These are phyloP conservation scores for Adiantum capillusveneris DNA, from an alignment of 75 land plant species.

Conservation along the genomic window DNA sequence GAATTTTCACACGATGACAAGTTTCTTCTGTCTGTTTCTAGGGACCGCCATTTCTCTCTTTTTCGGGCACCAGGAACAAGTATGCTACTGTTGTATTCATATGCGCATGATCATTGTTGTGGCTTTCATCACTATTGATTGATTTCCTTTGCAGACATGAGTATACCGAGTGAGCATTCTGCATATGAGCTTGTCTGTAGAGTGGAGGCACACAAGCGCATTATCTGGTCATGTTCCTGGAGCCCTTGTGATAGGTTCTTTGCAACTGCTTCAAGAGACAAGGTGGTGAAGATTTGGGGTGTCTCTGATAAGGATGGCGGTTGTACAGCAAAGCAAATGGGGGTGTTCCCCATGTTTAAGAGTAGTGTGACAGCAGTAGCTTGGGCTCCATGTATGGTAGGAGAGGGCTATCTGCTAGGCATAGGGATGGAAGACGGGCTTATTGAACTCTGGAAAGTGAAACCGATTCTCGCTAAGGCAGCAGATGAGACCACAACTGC, in stretches of 20 bases:
- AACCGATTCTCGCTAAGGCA: neutral
- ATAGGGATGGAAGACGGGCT: conserved; percentile 84
- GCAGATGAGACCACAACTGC: neutral
- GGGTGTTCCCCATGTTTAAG: conserved; percentile 43
- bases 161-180: neutral
- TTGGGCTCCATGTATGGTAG: conserved; percentile 43
- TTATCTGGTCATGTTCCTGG: conserved; percentile 98
- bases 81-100: neutral
- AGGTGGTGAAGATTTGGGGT: conserved; percentile 79
- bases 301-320: conserved; percentile 18
- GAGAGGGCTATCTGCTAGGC: conserved; percentile 49
- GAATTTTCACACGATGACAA: conserved; percentile 74
- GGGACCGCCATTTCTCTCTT: conserved; percentile 89
- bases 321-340: conserved; percentile 38
- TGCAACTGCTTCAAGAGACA: conserved; percentile 95
- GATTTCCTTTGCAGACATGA: too few relatives aligned
- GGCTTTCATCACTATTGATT: too few relatives aligned
- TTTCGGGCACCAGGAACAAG: conserved; percentile 28
- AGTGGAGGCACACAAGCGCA: conserved; percentile 89
- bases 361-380: conserved; percentile 85
- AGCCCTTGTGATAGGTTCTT: conserved; percentile 61
- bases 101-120: too few relatives aligned
- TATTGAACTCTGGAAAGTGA: conserved; percentile 67
- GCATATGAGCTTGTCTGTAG: conserved; percentile 42
- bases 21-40: conserved; percentile 79